phyloP scores from a whole-genome alignment of 805 yeast genomes.

The Metschnikowia dekortorum region DNA sequence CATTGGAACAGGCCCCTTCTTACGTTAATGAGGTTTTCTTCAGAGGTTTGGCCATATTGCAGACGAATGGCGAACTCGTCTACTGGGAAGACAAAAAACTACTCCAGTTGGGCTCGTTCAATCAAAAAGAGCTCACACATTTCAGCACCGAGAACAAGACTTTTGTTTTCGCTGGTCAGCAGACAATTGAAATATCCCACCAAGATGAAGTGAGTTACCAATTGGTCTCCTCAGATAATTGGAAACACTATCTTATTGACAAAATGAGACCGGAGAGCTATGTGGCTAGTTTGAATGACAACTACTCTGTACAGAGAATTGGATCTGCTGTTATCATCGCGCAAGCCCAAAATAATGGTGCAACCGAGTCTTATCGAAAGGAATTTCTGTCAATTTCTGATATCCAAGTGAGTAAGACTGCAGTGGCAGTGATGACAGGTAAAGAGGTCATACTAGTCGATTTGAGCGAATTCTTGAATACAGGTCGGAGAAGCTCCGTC shows the following conservation, averaged over 20 bases:
- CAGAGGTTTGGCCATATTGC: background rate
- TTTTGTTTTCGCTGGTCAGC: constrained; percentile 3
- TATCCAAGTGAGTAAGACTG: background rate
- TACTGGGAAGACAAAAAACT: constrained; percentile 6
- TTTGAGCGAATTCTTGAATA: constrained; percentile 3
- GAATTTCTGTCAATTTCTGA: constrained; percentile 2
- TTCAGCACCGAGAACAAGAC: background rate
- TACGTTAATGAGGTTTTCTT: background rate
- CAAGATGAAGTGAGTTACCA: background rate
- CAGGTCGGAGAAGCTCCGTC: background rate
- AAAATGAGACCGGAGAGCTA: background rate
- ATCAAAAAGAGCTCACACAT: constrained; percentile 3
- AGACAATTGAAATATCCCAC: background rate
- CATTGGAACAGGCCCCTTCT: constrained; percentile 3
- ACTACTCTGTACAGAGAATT: background rate
- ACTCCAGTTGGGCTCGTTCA: constrained; percentile 4
- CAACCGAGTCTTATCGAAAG: constrained; percentile 1
- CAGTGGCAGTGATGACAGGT: constrained; percentile 7
- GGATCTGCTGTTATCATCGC: constrained; percentile 4
- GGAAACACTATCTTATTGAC: background rate
- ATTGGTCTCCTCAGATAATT: background rate
- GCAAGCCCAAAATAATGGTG: background rate
- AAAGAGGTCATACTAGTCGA: constrained; percentile 3
- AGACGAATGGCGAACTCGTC: constrained; percentile 4
- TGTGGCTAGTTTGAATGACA: background rate